Evolutionary conservation across 2,329 filamentous ascomycete species (phyloP), one percentile per base, ranked within the genome.

Genomic region (Sclerotinia sclerotiorum): DNA sequence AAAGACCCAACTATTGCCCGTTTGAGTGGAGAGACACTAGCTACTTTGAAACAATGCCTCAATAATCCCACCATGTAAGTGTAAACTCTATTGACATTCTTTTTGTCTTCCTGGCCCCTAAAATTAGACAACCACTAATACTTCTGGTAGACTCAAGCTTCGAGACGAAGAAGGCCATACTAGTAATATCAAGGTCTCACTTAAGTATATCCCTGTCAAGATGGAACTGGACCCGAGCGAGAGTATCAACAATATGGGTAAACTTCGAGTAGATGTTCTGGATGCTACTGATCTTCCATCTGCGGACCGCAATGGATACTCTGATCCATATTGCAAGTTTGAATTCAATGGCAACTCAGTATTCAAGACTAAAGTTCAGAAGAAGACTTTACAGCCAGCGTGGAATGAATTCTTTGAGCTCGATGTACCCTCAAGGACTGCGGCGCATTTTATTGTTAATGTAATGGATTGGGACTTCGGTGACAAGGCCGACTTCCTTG

Each of bases 241-340:
- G 80, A 97, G 93, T 76, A 97, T 99, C 84, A 98, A 97, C 86
- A 99, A 99, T 80, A 97, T 97, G 88, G 95, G 95, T 69, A 94
- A 89, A 69, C 88, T 99, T 29, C 91, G 94, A 27, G 92, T 99
- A n/a, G 93, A 98, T 75, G 86, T 99, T 24, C 82, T 98, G 49
- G 93, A 97, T 78, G 95, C 90, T 24, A 82, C 87, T 11, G 90
- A 97, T 69, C 86, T 99, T n/a, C 95, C 95, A 10, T 89, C 95
- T 1, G 94, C 94, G 39, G 95, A 99, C 77, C 89, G 93, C 46
- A 99, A 99, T 77, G 95, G 95, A 74, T 98, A 91, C 85, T 97
- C 93, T 75, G 95, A 99, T 77, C 95, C 95, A 5, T 99, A 94
- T 83, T 96, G 92, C 85, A 94, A 94, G 77, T 99, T 99, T 78